These are phyloP conservation scores for Rhododendron vialii DNA, from an alignment of 148 eudicot species.

Conservation along the genomic window DNA sequence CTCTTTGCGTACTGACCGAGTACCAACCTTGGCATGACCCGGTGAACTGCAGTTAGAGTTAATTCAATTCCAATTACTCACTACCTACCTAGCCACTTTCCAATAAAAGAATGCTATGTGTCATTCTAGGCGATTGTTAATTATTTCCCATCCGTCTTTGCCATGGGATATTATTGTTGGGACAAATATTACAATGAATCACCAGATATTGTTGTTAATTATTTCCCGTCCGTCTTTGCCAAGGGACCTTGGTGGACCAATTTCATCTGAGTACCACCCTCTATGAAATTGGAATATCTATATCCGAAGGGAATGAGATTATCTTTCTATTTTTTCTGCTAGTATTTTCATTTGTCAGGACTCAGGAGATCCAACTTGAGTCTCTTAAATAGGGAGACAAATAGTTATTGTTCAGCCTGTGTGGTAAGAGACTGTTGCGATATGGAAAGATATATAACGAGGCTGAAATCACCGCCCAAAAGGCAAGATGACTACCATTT, in stretches of 20 bases:
- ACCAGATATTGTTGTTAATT: background rate
- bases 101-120: background rate
- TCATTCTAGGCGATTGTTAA: background rate
- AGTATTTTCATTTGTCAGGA: background rate
- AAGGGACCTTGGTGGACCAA: background rate
- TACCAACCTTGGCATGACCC: background rate
- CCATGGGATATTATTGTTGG: background rate
- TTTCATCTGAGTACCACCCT: background rate
- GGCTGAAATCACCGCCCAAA: background rate
- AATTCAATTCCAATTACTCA: background rate
- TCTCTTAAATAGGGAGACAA: background rate
- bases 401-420: background rate
- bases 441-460: background rate
- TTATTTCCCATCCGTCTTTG: background rate
- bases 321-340: background rate
- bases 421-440: background rate
- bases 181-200: background rate
- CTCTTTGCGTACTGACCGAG: background rate
- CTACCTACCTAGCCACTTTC: background rate
- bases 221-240: no score
- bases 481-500: background rate
- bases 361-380: background rate
- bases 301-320: background rate
- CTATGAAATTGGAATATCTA: background rate
- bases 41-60: background rate